Conservation (phyloP, 2,329 filamentous ascomycete genomes). For the Colletotrichum melonis region DNA sequence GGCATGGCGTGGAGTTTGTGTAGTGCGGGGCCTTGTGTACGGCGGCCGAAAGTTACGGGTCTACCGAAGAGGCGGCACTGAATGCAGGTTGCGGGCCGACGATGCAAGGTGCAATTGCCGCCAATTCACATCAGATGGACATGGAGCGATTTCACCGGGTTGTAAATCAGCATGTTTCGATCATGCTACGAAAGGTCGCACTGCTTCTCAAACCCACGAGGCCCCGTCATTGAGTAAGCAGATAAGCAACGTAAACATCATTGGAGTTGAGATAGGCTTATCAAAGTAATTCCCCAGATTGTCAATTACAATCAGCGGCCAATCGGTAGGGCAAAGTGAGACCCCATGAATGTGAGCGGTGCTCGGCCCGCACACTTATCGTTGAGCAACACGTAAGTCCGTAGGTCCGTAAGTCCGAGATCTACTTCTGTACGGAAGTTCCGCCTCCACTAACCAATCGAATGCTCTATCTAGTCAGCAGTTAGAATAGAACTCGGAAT, state of each 20-base stretch:
- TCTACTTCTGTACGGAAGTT: not conserved
- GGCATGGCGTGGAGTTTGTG: conserved; percentile 52
- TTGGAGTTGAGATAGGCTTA: conserved; percentile 1
- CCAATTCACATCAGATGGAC: not conserved
- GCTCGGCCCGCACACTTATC: not conserved
- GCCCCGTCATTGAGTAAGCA: not conserved
- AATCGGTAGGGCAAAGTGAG: not conserved
- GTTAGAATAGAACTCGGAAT: not conserved
- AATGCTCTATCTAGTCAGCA: not conserved
- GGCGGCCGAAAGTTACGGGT: not conserved
- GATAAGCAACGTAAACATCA: conserved; percentile 1
- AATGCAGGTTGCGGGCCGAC: not conserved
- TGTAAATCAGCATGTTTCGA: not conserved
- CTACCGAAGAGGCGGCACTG: not conserved
- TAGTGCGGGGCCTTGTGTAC: not conserved
- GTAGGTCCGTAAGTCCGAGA: not conserved
- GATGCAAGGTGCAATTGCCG: not conserved
- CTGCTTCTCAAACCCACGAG: not conserved
- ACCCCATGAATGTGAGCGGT: not conserved
- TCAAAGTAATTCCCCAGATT: not conserved
- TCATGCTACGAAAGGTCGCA: not conserved
- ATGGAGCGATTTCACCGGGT: not conserved
- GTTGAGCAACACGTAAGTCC: not conserved
- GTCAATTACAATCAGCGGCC: not conserved
- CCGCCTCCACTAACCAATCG: not conserved